phyloP scores from a whole-genome alignment of 73 alveolate species.

The Effrenium voratum region DNA sequence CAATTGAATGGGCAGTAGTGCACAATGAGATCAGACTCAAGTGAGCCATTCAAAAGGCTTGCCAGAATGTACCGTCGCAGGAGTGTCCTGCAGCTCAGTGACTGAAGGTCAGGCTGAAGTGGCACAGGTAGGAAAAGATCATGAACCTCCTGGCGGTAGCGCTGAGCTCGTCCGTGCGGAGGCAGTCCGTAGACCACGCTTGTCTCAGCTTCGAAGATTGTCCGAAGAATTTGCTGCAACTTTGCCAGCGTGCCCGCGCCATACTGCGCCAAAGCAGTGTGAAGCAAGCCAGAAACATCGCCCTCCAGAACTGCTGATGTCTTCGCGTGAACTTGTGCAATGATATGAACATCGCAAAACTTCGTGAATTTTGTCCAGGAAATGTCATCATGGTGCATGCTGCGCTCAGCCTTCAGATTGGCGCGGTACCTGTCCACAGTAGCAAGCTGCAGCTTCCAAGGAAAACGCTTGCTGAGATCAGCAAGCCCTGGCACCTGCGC shows the following conservation, averaged over 20 bases:
- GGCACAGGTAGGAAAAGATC: background rate
- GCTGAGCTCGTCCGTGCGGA: background rate
- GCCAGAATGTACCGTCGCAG: background rate
- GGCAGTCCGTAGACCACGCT: background rate
- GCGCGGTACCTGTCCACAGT: slow-evolving; percentile 17
- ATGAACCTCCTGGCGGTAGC: background rate
- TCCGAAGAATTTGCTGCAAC: background rate
- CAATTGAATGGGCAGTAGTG: background rate
- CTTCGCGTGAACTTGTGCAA: no score
- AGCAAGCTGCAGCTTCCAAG: background rate
- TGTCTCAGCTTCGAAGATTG: background rate
- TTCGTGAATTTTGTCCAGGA: background rate
- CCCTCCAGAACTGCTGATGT: background rate
- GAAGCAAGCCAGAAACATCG: background rate
- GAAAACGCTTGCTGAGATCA: background rate
- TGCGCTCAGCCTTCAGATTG: background rate
- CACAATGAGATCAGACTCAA: background rate
- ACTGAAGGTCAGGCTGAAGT: background rate
- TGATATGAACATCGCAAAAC: slow-evolving; percentile 14
- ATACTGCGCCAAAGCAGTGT: background rate
- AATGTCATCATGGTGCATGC: background rate
- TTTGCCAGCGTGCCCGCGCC: background rate
- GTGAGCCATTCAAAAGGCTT: background rate
- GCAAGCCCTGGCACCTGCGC: background rate
- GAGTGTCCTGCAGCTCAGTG: background rate